Evolutionary conservation across 805 yeast species (phyloP), one percentile per base, ranked within the genome.

Genomic region (Candida fluviatilis): DNA sequence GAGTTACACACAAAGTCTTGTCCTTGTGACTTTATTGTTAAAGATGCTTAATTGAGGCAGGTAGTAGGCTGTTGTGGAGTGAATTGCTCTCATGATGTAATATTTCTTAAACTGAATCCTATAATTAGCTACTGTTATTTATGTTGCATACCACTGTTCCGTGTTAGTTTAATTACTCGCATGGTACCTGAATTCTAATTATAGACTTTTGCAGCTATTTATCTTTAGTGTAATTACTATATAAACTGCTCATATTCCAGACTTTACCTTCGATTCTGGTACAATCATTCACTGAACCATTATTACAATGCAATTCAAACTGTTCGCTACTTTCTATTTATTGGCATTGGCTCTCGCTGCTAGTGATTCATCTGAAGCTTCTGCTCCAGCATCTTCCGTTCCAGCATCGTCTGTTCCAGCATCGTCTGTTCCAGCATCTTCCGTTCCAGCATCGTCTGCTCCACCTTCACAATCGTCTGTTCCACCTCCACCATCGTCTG

Each of bases 401-500:
- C 18, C 37, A 24, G 5, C 24, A 5, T 23, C 34, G 10, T 23
- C 40, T 5, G 18, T 39, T 8, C 4, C 38, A 11, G 30, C 31
- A 5, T 17, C 29, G 7, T 17, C 21, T 15, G 21, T 13, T 18
- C 14, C 37, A 14, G 21, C 24, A 14, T 27, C 21, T 3, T n/a
- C 31, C 18, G 31, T 32, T 23, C 32, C 24, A 36, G 21, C 39
- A 5, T 11, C 21, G n/a, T 18, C 8, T 31, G 28, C 38, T 11
- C 26, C 32, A 37, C 24, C 36, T 37, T 28, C 29, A 16, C 18
- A 8, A 12, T 21, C 26, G 5, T 8, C 34, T 17, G 35, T 39
- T 11, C 15, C 25, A 8, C 34, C 42, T 11, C 15, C 25, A 8
- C 34, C 42, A 13, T 35, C 45, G 11, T 12, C 31, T 35, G 13